Conservation (phyloP, 1,284 basidiomycete species). For the Rhodotorula sp. region DNA sequence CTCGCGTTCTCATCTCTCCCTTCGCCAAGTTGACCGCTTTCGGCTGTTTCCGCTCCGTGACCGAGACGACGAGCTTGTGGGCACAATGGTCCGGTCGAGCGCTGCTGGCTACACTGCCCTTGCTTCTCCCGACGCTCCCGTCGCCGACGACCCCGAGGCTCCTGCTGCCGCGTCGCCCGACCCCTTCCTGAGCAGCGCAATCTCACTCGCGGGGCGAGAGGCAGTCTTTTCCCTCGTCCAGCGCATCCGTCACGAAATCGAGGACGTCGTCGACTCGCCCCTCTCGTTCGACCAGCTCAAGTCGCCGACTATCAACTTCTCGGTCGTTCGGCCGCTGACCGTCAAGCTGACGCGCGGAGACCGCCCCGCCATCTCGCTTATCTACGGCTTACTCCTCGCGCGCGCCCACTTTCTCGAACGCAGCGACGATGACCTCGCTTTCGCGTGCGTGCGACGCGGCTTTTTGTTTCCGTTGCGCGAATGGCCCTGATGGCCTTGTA, state of each 20-base stretch:
- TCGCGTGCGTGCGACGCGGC: constrained; percentile 20
- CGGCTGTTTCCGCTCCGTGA: neutral
- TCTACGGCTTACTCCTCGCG: constrained; percentile 41
- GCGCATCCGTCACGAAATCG: constrained; percentile 22
- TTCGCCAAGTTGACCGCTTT: neutral
- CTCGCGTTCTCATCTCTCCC: too few relatives aligned
- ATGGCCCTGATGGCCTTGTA: neutral
- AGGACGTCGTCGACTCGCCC: constrained; percentile 26
- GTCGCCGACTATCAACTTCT: constrained; percentile 37
- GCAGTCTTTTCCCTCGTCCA: constrained; percentile 38
- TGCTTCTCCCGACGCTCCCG: neutral
- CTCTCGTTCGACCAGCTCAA: constrained; percentile 27
- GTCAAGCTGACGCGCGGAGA: constrained; percentile 23
- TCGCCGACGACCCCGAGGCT: constrained; percentile 8
- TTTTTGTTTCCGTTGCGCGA: neutral
- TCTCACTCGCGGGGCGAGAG: constrained; percentile 13
- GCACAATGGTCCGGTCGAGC: constrained; percentile 6
- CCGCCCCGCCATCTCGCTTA: constrained; percentile 35
- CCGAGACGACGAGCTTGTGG: neutral
- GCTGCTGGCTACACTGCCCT: constrained; percentile 6
- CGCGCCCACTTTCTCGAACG: constrained; percentile 39
- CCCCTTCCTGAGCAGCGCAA: constrained; percentile 4
- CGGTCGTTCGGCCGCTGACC: constrained; percentile 39
- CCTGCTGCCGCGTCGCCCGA: neutral
- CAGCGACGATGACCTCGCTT: constrained; percentile 39